A percentile compares a stretch with the other conserved stretches of the same genome.
phyloP scores from a whole-genome alignment of 2,329 filamentous ascomycete species.

The Aspergillus hiratsukae region DNA sequence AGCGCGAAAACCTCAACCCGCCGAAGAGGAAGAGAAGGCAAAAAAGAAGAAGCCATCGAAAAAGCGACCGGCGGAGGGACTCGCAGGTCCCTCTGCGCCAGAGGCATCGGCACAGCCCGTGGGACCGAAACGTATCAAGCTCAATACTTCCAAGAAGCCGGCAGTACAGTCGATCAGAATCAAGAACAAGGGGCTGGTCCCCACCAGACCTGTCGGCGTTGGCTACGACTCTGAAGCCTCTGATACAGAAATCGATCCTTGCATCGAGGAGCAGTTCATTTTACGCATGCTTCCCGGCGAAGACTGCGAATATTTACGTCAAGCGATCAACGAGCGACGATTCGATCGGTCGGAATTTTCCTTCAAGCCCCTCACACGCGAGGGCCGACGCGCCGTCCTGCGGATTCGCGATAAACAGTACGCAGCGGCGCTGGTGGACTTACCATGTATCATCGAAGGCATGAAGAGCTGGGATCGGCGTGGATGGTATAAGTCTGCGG shows the following conservation, averaged over 20 bases:
- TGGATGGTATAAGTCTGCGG: slow-evolving; percentile 81
- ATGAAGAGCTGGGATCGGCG: slow-evolving; percentile 94
- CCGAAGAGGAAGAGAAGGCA: slow-evolving; percentile 16
- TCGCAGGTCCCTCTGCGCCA: slow-evolving; percentile 20
- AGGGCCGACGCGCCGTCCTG: slow-evolving; percentile 69
- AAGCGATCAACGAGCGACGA: slow-evolving; percentile 69
- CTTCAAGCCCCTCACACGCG: slow-evolving; percentile 68
- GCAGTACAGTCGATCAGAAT: slow-evolving; percentile 50
- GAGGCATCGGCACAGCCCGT: slow-evolving; percentile 15
- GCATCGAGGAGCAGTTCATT: slow-evolving; percentile 84
- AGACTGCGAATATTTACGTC: slow-evolving; percentile 77
- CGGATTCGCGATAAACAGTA: slow-evolving; percentile 66
- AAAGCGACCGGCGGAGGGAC: slow-evolving; percentile 34
- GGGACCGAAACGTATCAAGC: slow-evolving; percentile 37
- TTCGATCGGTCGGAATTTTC: slow-evolving; percentile 76
- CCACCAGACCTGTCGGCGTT: slow-evolving; percentile 69
- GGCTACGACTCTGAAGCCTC: slow-evolving; percentile 96
- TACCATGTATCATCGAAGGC: slow-evolving; percentile 81
- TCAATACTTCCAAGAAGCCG: slow-evolving; percentile 36
- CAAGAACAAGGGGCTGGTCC: slow-evolving; percentile 63
- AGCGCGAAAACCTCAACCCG: slow-evolving; percentile 24
- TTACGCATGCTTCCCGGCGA: slow-evolving; percentile 82
- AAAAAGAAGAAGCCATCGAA: slow-evolving; percentile 38
- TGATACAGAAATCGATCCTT: slow-evolving; percentile 80
- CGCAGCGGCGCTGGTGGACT: slow-evolving; percentile 73